Evolutionary conservation across 371 early-diverging fungal species (phyloP).

Genomic region (Mucor sp.): DNA sequence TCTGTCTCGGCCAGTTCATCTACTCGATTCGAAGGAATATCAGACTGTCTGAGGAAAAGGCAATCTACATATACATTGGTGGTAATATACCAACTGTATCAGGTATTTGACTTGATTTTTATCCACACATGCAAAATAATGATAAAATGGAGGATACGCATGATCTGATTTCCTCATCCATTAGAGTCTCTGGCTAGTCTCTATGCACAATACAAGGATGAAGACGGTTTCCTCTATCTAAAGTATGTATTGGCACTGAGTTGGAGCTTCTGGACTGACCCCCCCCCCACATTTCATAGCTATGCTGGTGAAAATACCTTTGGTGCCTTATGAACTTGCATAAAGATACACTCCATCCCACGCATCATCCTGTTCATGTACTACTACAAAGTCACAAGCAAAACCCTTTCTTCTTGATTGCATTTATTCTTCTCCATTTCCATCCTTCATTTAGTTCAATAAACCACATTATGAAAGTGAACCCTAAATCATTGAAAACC

Average conservation of each 20-base stretch:
- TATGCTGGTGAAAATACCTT: slow-evolving; percentile 90
- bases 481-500: not conserved
- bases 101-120: slow-evolving; percentile 21
- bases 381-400: not conserved
- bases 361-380: no score
- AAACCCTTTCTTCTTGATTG: not conserved
- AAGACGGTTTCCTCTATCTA: slow-evolving; percentile 95
- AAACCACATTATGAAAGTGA: not conserved
- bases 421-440: not conserved
- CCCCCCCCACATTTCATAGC: slow-evolving; percentile 14
- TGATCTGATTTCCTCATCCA: not conserved
- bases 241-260: slow-evolving; percentile 46
- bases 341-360: not conserved
- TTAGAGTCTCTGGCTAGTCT: slow-evolving; percentile 82
- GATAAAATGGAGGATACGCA: not conserved
- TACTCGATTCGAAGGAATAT: slow-evolving; percentile 93
- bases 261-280: not conserved
- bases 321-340: slow-evolving; percentile 37
- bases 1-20: slow-evolving; percentile 97
- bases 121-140: not conserved
- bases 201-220: slow-evolving; percentile 94
- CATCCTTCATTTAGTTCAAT: not conserved
- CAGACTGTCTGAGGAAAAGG: slow-evolving; percentile 92
- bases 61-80: slow-evolving; percentile 96
- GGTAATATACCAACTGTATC: slow-evolving; percentile 89